Percentiles rank a stretch among this genome's conserved stretches.
phyloP scores from a whole-genome alignment of 1,139 yeast species.

The Sugiyamaella neomexicana region DNA sequence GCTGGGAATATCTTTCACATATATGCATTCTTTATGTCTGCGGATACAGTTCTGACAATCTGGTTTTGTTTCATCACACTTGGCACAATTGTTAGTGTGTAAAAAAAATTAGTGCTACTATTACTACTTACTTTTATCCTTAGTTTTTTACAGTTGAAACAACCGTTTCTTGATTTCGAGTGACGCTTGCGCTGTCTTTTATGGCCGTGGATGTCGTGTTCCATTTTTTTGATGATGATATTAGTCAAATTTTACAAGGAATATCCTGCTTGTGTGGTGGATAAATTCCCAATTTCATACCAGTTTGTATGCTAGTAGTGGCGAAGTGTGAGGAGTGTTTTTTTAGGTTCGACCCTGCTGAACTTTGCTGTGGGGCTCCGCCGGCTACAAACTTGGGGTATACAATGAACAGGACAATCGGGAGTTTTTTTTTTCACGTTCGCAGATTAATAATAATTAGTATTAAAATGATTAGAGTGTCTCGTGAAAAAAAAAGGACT shows the following conservation, averaged over 20 bases:
- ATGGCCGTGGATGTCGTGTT: conserved; percentile 1
- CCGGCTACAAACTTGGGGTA: too few species aligned
- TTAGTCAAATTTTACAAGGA: background rate
- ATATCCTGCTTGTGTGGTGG: background rate
- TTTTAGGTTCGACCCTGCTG: too few species aligned
- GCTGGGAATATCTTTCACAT: conserved; percentile 10
- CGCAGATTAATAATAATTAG: too few species aligned
- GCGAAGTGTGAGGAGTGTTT: too few species aligned
- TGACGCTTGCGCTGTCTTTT: conserved; percentile 64
- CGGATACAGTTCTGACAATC: conserved; percentile 61
- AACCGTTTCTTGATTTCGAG: conserved; percentile 76
- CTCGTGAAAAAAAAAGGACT: too few species aligned
- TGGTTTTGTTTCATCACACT: conserved; percentile 75
- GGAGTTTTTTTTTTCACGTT: too few species aligned
- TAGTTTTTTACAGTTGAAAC: conserved; percentile 75
- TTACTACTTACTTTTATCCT: conserved; percentile 54
- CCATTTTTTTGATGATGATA: background rate
- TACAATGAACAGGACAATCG: too few species aligned
- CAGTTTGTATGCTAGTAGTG: background rate
- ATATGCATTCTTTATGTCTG: conserved; percentile 29
- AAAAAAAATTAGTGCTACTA: background rate
- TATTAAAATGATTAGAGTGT: too few species aligned
- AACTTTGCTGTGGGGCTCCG: too few species aligned
- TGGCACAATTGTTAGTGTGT: background rate
- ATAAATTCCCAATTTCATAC: background rate